Base-by-base conservation (phyloP, 768 basidiomycete species). In the Lentinula lateritia region DNA sequence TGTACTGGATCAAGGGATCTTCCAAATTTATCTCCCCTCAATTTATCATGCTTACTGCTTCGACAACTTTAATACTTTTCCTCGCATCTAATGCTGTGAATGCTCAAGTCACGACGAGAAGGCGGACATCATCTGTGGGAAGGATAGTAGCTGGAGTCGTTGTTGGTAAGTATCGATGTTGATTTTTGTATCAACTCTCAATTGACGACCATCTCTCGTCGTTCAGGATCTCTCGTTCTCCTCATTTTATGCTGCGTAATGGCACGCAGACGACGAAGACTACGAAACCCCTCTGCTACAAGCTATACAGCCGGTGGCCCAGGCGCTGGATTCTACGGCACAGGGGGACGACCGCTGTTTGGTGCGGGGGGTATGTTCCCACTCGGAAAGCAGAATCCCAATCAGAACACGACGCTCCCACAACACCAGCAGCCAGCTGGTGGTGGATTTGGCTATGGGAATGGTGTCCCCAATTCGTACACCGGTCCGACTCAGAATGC, bases 71-170 rank as follows among this genome's bases (percentile, higher is more conserved):
- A 15, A 32, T 60, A 35, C 28, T 52, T 10, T 23, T n/a, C 1
- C 36, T 39, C 3, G 45, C 32, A 15, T 9, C 52, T 13, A 16
- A 46, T 28, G 58, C 3, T 3, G 58, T 59, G n/a, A 50, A 43
- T n/a, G 48, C 59, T 16, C 59, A 60, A 16, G 10, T 60, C 12
- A 50, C n/a, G 6, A 50, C 35, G 10, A 38, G 28, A 18, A 35
- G 39, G 9, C 34, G 50, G 10, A 52, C 34, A 3, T 41, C 50
- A 38, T 39, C 50, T 7, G 50, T 34, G 2, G 59, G 59, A 9
- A 36, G 50, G 12, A 42, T 60, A n/a, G 59, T 60, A 20, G 59
- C 50, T 18, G 59, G 59, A 6, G 20, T 60, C 34, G 59, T 60
- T 13, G 59, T 60, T n/a, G 59, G 59, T 52, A 20, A 13, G 59